Evolutionary conservation across 805 yeast genomes (phyloP).

Genomic region (Candida tammaniensis): DNA sequence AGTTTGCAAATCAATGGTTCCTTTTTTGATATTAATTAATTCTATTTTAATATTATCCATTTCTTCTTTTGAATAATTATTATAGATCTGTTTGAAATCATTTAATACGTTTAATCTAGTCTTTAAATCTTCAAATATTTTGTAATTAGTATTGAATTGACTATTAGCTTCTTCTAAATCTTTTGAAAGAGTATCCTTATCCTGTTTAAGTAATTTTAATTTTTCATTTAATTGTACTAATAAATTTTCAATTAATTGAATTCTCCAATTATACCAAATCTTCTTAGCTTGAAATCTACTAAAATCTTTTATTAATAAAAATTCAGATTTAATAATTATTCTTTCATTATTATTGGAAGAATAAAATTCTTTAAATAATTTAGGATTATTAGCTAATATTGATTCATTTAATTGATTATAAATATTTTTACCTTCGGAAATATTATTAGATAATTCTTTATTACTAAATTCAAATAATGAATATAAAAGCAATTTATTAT

Average conservation of each 20-base stretch:
- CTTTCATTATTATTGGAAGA: slow-evolving; percentile 36
- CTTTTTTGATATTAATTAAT: slow-evolving; percentile 8
- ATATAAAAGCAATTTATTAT: slow-evolving; percentile 39
- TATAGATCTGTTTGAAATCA: slow-evolving; percentile 13
- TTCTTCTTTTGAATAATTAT: slow-evolving; percentile 9
- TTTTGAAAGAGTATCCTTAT: slow-evolving; percentile 6
- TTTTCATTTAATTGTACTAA: slow-evolving; percentile 25
- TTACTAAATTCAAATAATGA: slow-evolving; percentile 54
- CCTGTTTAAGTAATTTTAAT: slow-evolving; percentile 7
- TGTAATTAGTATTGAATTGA: slow-evolving; percentile 10
- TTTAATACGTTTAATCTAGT: slow-evolving; percentile 17
- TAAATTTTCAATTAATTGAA: slow-evolving; percentile 47
- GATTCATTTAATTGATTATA: slow-evolving; percentile 49
- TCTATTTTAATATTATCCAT: slow-evolving; percentile 10
- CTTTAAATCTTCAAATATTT: slow-evolving; percentile 11
- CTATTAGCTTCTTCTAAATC: slow-evolving; percentile 9
- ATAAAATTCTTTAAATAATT: slow-evolving; percentile 48
- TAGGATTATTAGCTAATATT: slow-evolving; percentile 45
- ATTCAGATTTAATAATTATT: slow-evolving; percentile 43
- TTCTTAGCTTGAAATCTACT: slow-evolving; percentile 52
- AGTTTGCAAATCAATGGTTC: slow-evolving; percentile 15
- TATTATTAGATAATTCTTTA: slow-evolving; percentile 50
- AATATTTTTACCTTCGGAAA: slow-evolving; percentile 45
- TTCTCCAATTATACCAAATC: slow-evolving; percentile 65
- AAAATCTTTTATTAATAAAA: slow-evolving; percentile 48